phyloP scores from a whole-genome alignment of 2,329 filamentous ascomycete genomes.

The Pleomassaria siparia region DNA sequence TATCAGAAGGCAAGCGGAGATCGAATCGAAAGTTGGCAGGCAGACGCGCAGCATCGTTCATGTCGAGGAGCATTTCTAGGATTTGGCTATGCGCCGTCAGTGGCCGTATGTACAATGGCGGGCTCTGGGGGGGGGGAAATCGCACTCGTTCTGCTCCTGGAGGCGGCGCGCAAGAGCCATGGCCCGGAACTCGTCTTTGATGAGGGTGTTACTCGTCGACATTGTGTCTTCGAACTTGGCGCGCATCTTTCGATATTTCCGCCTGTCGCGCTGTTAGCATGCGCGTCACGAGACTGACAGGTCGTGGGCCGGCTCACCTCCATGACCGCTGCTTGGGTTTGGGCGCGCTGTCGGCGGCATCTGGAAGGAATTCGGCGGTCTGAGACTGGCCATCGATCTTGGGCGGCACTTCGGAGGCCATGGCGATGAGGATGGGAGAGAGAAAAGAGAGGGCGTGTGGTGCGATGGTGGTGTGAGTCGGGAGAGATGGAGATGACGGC shows the following conservation, averaged over 20 bases:
- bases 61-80: constrained; percentile 82
- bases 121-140: constrained; percentile 12
- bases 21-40: constrained; percentile 74
- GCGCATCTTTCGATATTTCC: constrained; percentile 95
- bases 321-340: constrained; percentile 42
- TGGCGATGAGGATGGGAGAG: constrained; percentile 16
- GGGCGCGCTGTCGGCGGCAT: constrained; percentile 22
- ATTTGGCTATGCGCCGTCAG: constrained; percentile 64
- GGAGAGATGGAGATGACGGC: not conserved
- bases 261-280: constrained; percentile 48
- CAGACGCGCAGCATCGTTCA: constrained; percentile 83
- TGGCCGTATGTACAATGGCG: constrained; percentile 19
- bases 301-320: constrained; percentile 30
- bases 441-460: constrained; percentile 3
- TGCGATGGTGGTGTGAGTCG: constrained; percentile 2
- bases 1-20: constrained; percentile 52
- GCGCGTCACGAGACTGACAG: not conserved
- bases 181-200: constrained; percentile 78
- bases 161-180: constrained; percentile 79
- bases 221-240: constrained; percentile 75
- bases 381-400: constrained; percentile 11
- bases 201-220: constrained; percentile 78
- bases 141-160: constrained; percentile 90
- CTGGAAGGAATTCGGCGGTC: constrained; percentile 5
- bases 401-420: constrained; percentile 29